Base-by-base conservation (phyloP, 441 rosid species). In the Croton setiger region DNA sequence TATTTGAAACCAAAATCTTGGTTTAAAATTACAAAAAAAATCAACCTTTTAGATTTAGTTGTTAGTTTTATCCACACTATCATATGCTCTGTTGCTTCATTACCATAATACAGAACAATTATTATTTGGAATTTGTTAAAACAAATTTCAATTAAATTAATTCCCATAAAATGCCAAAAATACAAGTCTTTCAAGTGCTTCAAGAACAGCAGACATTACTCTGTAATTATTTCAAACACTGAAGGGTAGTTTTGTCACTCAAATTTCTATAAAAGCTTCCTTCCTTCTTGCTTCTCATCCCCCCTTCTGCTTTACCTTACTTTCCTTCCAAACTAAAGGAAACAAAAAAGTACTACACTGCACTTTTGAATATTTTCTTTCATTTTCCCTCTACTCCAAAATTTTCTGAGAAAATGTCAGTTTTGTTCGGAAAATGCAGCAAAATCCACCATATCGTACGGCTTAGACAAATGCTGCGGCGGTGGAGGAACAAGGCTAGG, bases 401-500 rank as follows among this genome's bases (percentile, higher is more conserved):
- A 4, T 8, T 66, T 64, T 69, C 48, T 65, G 15, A 48, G 64
- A 71, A 81, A 76, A 89, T 88, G 96, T 71, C 92, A 0, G 83
- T 71, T 14, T 79, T 85, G 27, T 27, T 78, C 0, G 96, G 82
- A 48, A 90, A 85, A 84, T 88, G 96, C 93, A 80, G 88, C 80
- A 88, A 85, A 81, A 94, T 92, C 88, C 93, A 90, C 64, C 91
- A 87, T 86, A 94, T 94, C 75, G 96, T 91, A 57, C 73, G 88
- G 79, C 93, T 94, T 20, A 85, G 91, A 14, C 98, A 92, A 75
- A 72, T 94, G 92, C 84, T 94, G 21, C 80, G 82, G 39, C 84
- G 92, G 59, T 94, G 96, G 98, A 78, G 97, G 4, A 87, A 73
- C 87, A 88, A 92, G 79, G 95, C 97, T 8, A 73, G 96, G n/a